Evolutionary conservation across 1,139 yeast genomes (phyloP).

Genomic region (Eremothecium gossypii): DNA sequence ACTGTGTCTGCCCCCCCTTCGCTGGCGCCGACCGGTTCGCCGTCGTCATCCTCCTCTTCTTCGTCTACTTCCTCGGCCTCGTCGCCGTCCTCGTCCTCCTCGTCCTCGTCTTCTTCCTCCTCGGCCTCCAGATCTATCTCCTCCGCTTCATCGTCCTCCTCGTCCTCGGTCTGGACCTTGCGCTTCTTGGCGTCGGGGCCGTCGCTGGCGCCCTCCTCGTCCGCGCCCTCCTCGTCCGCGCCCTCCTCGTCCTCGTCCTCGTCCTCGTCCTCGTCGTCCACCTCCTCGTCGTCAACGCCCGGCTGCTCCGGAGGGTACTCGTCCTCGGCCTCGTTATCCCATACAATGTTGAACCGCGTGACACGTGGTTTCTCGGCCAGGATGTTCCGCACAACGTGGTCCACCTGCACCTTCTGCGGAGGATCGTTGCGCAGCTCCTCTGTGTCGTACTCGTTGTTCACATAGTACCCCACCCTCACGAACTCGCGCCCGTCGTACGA

Average conservation of each 20-base stretch:
- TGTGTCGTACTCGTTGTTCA: conserved; percentile 88
- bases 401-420: conserved; percentile 83
- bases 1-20: conserved; percentile 6
- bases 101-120: conserved; percentile 16
- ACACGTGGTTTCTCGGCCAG: conserved; percentile 97
- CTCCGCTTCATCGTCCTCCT: conserved; percentile 28
- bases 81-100: conserved; percentile 9
- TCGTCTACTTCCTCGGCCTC: conserved; percentile 4
- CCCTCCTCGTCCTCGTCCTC: conserved; percentile 38
- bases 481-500: conserved; percentile 90
- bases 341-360: conserved; percentile 88
- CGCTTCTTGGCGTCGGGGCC: conserved; percentile 32
- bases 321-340: conserved; percentile 64
- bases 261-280: conserved; percentile 46
- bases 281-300: conserved; percentile 50
- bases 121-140: conserved; percentile 9
- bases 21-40: conserved; percentile 2
- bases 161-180: conserved; percentile 33
- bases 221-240: conserved; percentile 37
- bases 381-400: conserved; percentile 86
- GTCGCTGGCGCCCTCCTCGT: conserved; percentile 34
- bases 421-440: conserved; percentile 93
- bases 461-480: conserved; percentile 95
- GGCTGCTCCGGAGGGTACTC: conserved; percentile 71
- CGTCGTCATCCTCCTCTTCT: conserved; percentile 5